Evolutionary conservation across 352 stramenopile species (phyloP).

Genomic region (Globisporangium spiculum): DNA sequence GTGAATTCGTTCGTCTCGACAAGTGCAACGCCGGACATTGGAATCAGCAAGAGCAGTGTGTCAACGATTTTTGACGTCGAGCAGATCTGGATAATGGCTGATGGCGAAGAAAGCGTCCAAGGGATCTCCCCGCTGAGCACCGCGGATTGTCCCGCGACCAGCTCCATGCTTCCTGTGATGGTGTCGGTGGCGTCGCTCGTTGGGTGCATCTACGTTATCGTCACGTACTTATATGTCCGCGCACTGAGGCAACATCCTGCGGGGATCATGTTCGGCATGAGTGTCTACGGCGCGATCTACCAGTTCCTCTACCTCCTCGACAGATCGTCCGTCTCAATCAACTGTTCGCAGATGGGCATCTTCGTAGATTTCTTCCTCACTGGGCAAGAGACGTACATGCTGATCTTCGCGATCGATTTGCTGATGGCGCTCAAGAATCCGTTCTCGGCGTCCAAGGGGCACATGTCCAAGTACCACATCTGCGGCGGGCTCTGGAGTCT

Average conservation of each 20-base stretch:
- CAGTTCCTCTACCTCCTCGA: slow-evolving; percentile 78
- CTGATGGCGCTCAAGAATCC: slow-evolving; percentile 82
- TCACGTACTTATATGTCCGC: slow-evolving; percentile 60
- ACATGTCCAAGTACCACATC: slow-evolving; percentile 83
- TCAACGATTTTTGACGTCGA: slow-evolving; percentile 1
- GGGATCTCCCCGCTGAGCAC: slow-evolving; percentile 9
- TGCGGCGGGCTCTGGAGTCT: slow-evolving; percentile 68
- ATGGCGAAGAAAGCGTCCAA: slow-evolving; percentile 6
- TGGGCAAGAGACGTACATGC: slow-evolving; percentile 84
- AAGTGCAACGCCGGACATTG: neutral
- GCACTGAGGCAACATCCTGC: slow-evolving; percentile 74
- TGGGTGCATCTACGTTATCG: slow-evolving; percentile 78
- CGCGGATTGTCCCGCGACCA: slow-evolving; percentile 39
- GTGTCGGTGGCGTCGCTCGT: slow-evolving; percentile 66
- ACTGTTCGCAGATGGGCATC: slow-evolving; percentile 61
- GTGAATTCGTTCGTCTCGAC: neutral
- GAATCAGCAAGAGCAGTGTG: neutral
- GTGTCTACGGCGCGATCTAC: slow-evolving; percentile 77
- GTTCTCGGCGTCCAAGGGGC: slow-evolving; percentile 76
- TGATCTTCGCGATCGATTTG: slow-evolving; percentile 87
- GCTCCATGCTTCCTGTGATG: slow-evolving; percentile 52
- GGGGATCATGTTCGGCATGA: slow-evolving; percentile 88
- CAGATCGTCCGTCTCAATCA: slow-evolving; percentile 33
- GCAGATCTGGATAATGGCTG: slow-evolving; percentile 9
- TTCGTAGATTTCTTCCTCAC: slow-evolving; percentile 82